phyloP scores from a whole-genome alignment of 306 rosid genomes.

The Cucurbita maxima region DNA sequence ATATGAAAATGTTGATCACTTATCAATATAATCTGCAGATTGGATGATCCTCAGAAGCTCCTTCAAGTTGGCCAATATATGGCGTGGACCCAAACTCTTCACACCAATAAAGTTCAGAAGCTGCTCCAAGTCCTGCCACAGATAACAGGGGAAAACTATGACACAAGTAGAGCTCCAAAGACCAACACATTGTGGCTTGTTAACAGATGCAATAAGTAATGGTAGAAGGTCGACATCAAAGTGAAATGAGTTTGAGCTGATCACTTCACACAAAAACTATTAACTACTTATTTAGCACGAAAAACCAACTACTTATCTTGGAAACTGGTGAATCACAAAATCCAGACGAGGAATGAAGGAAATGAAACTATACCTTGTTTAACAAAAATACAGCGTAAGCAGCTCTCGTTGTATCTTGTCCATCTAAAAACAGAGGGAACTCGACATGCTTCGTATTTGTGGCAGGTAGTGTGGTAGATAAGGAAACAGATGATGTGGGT shows the following conservation, averaged over 20 bases:
- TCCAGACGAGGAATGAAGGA: not conserved
- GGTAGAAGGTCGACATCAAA: not conserved
- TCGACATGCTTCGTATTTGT: slow-evolving; percentile 42
- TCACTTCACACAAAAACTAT: not conserved
- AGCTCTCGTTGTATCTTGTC: slow-evolving; percentile 90
- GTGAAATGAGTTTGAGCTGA: not conserved
- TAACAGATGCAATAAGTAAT: not conserved
- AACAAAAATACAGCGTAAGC: slow-evolving; percentile 87
- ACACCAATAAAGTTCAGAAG: slow-evolving; percentile 76
- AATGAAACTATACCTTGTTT: slow-evolving; percentile 47
- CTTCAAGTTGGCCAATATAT: slow-evolving; percentile 79
- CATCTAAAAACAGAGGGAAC: slow-evolving; percentile 85
- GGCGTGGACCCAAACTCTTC: slow-evolving; percentile 86
- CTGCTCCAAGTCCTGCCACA: slow-evolving; percentile 82
- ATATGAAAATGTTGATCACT: slow-evolving; percentile 16
- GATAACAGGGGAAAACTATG: not conserved
- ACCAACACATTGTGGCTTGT: not conserved
- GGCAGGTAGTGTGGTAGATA: slow-evolving; percentile 23
- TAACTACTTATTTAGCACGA: not conserved
- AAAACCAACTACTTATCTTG: not conserved
- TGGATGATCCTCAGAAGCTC: slow-evolving; percentile 76
- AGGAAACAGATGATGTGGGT: slow-evolving; percentile 34
- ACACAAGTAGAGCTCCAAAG: not conserved
- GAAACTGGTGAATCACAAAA: not conserved
- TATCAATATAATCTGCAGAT: slow-evolving; percentile 53